Evolutionary conservation across 2,329 filamentous ascomycete genomes (phyloP).

Genomic region (Exophiala sp.): DNA sequence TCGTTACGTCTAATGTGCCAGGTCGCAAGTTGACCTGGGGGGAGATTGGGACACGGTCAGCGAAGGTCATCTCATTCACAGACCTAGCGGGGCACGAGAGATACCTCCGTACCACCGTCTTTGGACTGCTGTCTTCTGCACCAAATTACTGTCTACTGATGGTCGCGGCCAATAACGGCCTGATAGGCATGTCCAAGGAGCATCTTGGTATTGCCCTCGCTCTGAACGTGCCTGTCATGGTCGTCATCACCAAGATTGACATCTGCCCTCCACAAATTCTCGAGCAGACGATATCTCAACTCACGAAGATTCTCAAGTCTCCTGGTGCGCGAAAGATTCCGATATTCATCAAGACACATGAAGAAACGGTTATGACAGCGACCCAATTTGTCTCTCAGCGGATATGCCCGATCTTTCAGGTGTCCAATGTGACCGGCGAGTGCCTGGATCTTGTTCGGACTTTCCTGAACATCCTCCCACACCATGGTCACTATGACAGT

Average conservation of each 20-base stretch:
- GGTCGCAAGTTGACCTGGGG: constrained; percentile 92
- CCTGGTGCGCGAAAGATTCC: constrained; percentile 93
- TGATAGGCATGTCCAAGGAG: constrained; percentile 98
- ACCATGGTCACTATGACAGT: constrained; percentile 87
- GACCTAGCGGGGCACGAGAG: constrained; percentile 94
- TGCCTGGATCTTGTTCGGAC: constrained; percentile 85
- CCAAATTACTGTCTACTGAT: constrained; percentile 97
- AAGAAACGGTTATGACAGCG: constrained; percentile 91
- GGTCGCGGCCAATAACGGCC: constrained; percentile 96
- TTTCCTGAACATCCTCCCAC: constrained; percentile 92
- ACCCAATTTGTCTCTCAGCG: constrained; percentile 93
- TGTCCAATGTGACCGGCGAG: constrained; percentile 94
- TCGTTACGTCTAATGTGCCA: constrained; percentile 75
- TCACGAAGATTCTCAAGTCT: constrained; percentile 89
- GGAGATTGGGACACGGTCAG: constrained; percentile 88
- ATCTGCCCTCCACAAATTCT: constrained; percentile 96
- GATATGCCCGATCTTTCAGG: constrained; percentile 96
- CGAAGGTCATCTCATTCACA: constrained; percentile 95
- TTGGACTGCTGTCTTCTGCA: constrained; percentile 87
- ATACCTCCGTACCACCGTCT: constrained; percentile 93
- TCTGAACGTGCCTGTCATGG: constrained; percentile 95
- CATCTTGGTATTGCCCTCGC: constrained; percentile 92
- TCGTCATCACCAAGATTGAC: constrained; percentile 96
- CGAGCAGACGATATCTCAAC: constrained; percentile 85
- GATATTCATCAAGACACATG: constrained; percentile 86